Conservation (phyloP, 805 yeast genomes). For the Blastobotrys attinorum region DNA sequence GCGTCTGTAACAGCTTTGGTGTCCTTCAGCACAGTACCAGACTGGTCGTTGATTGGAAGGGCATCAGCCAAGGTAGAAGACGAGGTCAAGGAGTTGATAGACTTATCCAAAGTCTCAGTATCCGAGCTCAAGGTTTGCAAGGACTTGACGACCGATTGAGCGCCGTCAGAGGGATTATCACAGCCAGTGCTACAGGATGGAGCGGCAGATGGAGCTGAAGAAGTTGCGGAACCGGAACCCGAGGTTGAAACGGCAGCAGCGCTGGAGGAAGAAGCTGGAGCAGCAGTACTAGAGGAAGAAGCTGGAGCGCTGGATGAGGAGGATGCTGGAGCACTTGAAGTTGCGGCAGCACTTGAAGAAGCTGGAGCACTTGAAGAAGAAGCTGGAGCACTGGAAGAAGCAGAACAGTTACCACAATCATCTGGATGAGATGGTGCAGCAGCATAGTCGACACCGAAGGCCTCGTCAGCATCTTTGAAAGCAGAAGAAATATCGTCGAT, state of each 20-base stretch:
- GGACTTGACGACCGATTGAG: neutral
- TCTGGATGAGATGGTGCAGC: neutral
- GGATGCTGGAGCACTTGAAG: neutral
- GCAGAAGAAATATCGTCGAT: neutral
- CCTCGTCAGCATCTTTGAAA: neutral
- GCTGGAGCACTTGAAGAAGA: neutral
- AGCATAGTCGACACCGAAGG: too few species aligned
- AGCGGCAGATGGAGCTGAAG: too few species aligned
- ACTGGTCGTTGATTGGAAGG: neutral
- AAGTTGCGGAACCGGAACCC: too few species aligned
- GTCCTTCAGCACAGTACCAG: neutral
- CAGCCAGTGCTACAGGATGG: too few species aligned
- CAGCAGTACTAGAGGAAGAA: neutral
- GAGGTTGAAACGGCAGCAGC: too few species aligned
- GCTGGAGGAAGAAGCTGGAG: neutral
- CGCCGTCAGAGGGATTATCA: neutral
- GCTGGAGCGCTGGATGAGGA: neutral
- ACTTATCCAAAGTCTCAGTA: neutral
- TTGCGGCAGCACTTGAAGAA: too few species aligned
- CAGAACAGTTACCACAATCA: neutral
- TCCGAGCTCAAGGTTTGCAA: neutral
- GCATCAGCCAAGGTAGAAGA: neutral
- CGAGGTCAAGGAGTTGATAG: neutral
- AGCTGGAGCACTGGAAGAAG: neutral
- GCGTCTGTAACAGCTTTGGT: neutral